These are phyloP conservation scores for Cercospora zeae-maydis DNA, from an alignment of 2,329 filamentous ascomycete species.

Conservation along the genomic window DNA sequence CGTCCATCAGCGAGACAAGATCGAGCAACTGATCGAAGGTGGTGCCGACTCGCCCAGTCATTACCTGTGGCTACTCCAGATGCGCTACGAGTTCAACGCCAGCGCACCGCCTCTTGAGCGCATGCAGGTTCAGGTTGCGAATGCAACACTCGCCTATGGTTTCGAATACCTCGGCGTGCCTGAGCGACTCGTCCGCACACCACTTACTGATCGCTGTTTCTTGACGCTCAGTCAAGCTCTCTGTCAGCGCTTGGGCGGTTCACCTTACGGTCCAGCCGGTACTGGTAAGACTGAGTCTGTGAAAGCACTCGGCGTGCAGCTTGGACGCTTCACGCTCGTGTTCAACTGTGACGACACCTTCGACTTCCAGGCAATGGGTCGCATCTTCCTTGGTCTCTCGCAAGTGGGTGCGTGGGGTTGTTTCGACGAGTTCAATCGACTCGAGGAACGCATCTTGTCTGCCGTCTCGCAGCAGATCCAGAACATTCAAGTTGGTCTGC, in stretches of 20 bases:
- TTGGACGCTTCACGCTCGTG: constrained; percentile 95
- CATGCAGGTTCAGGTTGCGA: constrained; percentile 91
- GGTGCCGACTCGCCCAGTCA: constrained; percentile 74
- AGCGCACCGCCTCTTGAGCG: constrained; percentile 79
- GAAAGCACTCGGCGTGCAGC: constrained; percentile 92
- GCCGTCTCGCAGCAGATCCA: constrained; percentile 99
- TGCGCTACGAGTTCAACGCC: constrained; percentile 87
- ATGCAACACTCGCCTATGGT: constrained; percentile 89
- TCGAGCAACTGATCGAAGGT: constrained; percentile 75
- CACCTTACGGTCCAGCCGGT: constrained; percentile 93
- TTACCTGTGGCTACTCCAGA: constrained; percentile 90
- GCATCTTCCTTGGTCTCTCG: constrained; percentile 98
- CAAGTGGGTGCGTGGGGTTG: constrained; percentile 99
- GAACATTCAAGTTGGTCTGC: constrained; percentile 95
- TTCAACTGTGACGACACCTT: constrained; percentile 99
- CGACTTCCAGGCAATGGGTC: constrained; percentile 99
- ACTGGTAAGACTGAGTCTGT: constrained; percentile 99
- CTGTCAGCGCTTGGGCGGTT: constrained; percentile 91
- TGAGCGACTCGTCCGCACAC: constrained; percentile 92
- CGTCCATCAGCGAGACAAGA: constrained; percentile 92
- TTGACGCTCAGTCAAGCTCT: constrained; percentile 93
- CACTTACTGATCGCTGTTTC: constrained; percentile 96
- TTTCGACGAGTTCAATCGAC: constrained; percentile 99
- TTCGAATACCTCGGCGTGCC: constrained; percentile 98
- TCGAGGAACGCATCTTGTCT: constrained; percentile 95